Percentiles rank a stretch among this genome's conserved stretches.
Conservation (phyloP, 805 yeast species). For the Candida argentea region DNA sequence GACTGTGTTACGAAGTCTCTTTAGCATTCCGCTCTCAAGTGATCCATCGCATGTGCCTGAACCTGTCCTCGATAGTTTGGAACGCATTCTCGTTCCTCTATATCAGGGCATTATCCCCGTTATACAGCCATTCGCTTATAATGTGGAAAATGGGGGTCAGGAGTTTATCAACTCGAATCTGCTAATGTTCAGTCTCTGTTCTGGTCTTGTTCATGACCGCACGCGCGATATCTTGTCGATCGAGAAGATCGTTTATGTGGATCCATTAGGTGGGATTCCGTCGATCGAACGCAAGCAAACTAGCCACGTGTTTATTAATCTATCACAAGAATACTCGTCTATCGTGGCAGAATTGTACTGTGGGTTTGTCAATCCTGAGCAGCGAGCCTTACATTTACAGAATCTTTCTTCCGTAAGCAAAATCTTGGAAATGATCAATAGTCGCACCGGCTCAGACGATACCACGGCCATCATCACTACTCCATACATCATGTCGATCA, state of each 20-base stretch:
- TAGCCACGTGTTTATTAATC: conserved; percentile 79
- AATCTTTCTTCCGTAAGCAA: conserved; percentile 61
- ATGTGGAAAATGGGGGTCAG: conserved; percentile 10
- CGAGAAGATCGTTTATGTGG: conserved; percentile 76
- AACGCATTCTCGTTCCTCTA: conserved; percentile 27
- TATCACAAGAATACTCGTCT: conserved; percentile 69
- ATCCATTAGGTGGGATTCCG: conserved; percentile 84
- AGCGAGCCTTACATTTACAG: conserved; percentile 45
- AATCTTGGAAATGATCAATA: conserved; percentile 40
- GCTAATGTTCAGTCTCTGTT: conserved; percentile 16
- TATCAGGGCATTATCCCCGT: conserved; percentile 50
- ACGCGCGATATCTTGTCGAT: conserved; percentile 36
- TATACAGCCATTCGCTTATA: conserved; percentile 41
- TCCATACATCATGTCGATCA: conserved; percentile 56
- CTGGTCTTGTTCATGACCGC: conserved; percentile 13
- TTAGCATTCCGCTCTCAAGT: conserved; percentile 6
- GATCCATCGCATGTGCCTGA: conserved; percentile 1
- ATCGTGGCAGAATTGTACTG: conserved; percentile 54
- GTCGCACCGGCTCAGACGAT: conserved; percentile 25
- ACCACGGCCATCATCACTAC: conserved; percentile 85
- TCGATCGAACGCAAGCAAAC: conserved; percentile 71
- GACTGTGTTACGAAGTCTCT: conserved; percentile 18
- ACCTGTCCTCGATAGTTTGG: conserved; percentile 12
- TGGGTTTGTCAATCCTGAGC: conserved; percentile 39
- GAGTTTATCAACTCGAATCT: conserved; percentile 13